phyloP scores from a whole-genome alignment of 139 green algal genomes.

The Chlamydomonas eustigma region DNA sequence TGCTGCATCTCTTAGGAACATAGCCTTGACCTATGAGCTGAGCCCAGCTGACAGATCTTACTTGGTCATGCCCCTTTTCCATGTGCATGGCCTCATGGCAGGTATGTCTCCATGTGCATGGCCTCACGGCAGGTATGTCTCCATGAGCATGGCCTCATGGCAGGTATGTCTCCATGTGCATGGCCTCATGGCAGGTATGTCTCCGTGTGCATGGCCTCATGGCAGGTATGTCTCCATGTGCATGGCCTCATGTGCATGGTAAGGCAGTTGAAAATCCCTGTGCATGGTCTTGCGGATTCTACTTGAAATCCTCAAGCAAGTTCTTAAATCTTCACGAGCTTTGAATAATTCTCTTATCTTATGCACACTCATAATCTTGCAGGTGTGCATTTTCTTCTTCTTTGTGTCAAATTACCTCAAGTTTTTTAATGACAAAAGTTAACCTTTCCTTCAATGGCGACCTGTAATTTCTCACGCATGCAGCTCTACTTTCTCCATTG shows the following conservation, averaged over 20 bases:
- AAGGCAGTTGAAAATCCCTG: no score
- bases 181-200: background rate
- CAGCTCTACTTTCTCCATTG: slow-evolving; percentile 21
- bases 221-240: background rate
- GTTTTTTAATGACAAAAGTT: no score
- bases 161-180: background rate
- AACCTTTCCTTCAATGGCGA: no score
- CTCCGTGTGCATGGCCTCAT: background rate
- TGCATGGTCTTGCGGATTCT: no score
- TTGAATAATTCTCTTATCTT: no score
- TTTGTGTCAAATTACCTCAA: no score
- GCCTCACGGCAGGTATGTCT: background rate
- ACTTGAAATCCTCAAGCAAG: no score
- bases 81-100: slow-evolving; percentile 86
- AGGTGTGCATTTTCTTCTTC: no score
- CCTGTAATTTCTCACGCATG: no score
- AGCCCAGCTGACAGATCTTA: slow-evolving; percentile 50
- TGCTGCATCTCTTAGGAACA: slow-evolving; percentile 64
- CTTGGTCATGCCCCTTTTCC: slow-evolving; percentile 87
- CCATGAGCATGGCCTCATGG: background rate
- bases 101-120: slow-evolving; percentile 6
- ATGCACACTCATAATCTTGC: no score
- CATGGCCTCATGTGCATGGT: no score
- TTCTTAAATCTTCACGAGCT: no score
- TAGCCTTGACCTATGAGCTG: slow-evolving; percentile 70